phyloP scores from a whole-genome alignment of 2,329 filamentous ascomycete species.

The Aurifilum marmelostoma region DNA sequence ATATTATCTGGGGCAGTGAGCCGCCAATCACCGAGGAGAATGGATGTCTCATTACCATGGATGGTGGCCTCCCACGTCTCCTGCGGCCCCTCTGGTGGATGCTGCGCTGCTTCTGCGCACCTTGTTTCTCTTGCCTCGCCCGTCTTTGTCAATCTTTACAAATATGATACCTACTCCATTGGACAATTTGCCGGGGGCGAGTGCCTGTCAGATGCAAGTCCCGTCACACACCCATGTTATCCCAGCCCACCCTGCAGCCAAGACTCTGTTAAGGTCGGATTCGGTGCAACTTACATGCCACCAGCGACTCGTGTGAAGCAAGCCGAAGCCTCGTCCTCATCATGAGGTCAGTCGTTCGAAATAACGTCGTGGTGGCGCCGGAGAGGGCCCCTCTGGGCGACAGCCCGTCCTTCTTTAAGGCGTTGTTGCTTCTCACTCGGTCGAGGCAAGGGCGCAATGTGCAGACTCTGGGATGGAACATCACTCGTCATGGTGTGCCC shows the following conservation, averaged over 20 bases:
- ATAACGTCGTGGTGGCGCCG: not conserved
- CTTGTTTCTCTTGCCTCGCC: not conserved
- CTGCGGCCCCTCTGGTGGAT: not conserved
- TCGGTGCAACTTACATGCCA: not conserved
- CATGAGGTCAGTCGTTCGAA: not conserved
- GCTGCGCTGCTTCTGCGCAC: not conserved
- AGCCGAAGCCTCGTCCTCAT: not conserved
- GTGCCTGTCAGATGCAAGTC: conserved; percentile 8
- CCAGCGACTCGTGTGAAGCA: not conserved
- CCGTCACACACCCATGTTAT: not conserved
- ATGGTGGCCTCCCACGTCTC: not conserved
- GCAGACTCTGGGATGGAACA: not conserved
- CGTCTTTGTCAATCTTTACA: conserved; percentile 12
- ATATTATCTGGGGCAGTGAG: not conserved
- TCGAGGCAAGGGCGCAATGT: not conserved
- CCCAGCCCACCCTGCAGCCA: not conserved
- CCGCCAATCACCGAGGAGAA: not conserved
- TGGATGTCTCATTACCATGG: not conserved
- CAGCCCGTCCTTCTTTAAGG: not conserved
- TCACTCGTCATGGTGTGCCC: not conserved
- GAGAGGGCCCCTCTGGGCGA: not conserved
- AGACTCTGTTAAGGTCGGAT: not conserved
- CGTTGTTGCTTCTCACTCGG: not conserved
- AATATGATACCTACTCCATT: conserved; percentile 11
- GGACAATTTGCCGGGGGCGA: not conserved